Evolutionary conservation across 2,329 filamentous ascomycete species (phyloP).

Genomic region (Cytospora piceicola): DNA sequence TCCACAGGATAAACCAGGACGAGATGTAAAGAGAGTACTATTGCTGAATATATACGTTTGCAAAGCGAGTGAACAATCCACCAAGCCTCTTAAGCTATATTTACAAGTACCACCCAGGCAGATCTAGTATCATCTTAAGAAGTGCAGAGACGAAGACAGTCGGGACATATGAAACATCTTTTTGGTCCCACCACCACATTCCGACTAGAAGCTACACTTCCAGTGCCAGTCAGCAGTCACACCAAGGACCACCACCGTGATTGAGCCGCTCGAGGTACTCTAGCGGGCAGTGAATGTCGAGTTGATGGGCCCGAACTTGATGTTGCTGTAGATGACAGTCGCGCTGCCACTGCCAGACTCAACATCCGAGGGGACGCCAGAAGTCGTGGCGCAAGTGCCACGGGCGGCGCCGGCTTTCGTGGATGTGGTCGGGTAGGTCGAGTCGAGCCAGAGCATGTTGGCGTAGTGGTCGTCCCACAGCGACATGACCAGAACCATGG

Average conservation of each 20-base stretch:
- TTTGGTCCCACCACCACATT: not conserved
- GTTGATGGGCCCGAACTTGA: slow-evolving; percentile 34
- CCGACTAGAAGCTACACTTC: not conserved
- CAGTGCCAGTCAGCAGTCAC: not conserved
- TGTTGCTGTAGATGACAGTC: slow-evolving; percentile 35
- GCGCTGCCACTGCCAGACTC: slow-evolving; percentile 36
- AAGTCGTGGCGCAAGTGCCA: slow-evolving; percentile 46
- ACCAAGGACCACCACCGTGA: not conserved
- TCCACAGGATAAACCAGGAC: not conserved
- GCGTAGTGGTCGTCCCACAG: slow-evolving; percentile 65
- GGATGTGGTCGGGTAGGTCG: slow-evolving; percentile 52
- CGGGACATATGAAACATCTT: not conserved
- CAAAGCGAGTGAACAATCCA: not conserved
- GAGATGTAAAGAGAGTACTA: not conserved
- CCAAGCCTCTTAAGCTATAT: not conserved
- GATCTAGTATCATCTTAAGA: not conserved
- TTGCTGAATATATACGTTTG: not conserved
- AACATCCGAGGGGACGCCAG: slow-evolving; percentile 46
- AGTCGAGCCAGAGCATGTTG: slow-evolving; percentile 67
- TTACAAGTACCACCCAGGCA: not conserved
- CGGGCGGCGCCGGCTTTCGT: slow-evolving; percentile 47
- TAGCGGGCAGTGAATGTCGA: slow-evolving; percentile 24
- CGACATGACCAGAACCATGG: slow-evolving; percentile 66
- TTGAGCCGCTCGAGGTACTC: not conserved
- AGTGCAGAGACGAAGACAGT: not conserved